Evolutionary conservation across 2,329 filamentous ascomycete species (phyloP), one percentile per base, ranked within the genome.

Genomic region (Gnomoniopsis sp.): DNA sequence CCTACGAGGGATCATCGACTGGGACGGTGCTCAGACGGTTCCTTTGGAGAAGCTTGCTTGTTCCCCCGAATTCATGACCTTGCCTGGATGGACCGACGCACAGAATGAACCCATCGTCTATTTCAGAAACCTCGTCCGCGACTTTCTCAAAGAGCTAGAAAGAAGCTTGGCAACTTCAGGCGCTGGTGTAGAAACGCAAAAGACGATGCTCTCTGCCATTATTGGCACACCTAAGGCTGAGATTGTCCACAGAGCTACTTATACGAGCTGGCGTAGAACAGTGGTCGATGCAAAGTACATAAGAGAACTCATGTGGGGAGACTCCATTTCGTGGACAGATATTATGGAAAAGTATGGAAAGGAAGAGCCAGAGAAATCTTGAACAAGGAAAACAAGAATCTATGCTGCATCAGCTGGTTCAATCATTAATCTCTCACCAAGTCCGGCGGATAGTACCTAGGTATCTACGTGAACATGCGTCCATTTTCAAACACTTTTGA

Each of bases 1-100:
- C 60, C 55, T 75, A 38, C 71, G 65, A 1, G 72, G 68, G 21
- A 61, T 75, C 34, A 65, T 75, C 48, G 71, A 73, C 61, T 75
- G 71, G 72, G 71, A 68, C 51, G 61, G 62, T 53, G 70, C 71
- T 7, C 70, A 71, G 62, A 64, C 67, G 14, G 70, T 66, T 7
- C 71, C 71, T 49, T 30, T 19, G 6, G 7, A 30, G 7, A 41
- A 15, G 12, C 38, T 41, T 6, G 38, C 38, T 41, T 41, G 38
- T n/a, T 41, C 38, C 14, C 38, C 38, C 3, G 38, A 41, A 12
- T 41, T 41, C 38, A 41, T 41, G n/a, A 41, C 38, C 6, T 41
- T 6, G 4, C 38, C 38, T 6, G n/a, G 12, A 12, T 12, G 12
- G n/a, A 41, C 6, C 12, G 12, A 6, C 3, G 38, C 4, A 41